Percentiles rank a stretch among this genome's conserved stretches.
These are phyloP conservation scores for Daedaleopsis nitida DNA, from an alignment of 768 basidiomycete species.

Conservation along the genomic window DNA sequence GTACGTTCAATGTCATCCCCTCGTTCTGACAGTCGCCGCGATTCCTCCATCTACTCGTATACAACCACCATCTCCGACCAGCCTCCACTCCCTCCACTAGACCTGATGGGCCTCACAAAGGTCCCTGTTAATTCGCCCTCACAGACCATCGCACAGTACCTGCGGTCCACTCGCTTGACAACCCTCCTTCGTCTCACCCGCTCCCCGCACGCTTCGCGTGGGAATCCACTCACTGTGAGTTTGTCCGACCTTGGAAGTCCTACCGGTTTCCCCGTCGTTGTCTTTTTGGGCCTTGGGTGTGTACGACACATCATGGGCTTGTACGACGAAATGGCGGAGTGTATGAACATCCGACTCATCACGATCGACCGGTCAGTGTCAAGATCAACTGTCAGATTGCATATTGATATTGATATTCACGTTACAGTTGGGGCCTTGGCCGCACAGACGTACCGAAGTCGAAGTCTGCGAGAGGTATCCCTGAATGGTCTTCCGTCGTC, in stretches of 20 bases:
- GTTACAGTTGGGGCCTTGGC: constrained; percentile 88
- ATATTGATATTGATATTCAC: not conserved
- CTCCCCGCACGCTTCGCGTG: constrained; percentile 75
- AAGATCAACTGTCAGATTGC: not conserved
- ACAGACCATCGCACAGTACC: constrained; percentile 81
- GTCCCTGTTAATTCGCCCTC: constrained; percentile 53
- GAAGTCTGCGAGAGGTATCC: constrained; percentile 74
- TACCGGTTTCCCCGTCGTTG: constrained; percentile 83
- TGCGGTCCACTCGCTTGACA: constrained; percentile 85
- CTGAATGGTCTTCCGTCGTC: constrained; percentile 89
- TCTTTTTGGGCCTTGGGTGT: constrained; percentile 93
- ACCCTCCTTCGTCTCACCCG: constrained; percentile 78
- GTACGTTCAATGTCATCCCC: constrained; percentile 20
- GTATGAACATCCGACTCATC: constrained; percentile 83
- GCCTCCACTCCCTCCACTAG: constrained; percentile 26
- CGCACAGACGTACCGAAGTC: constrained; percentile 71
- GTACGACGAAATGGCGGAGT: constrained; percentile 95
- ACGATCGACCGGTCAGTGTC: constrained; percentile 82
- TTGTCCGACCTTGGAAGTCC: constrained; percentile 90
- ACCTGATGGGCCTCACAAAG: constrained; percentile 36
- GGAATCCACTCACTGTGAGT: constrained; percentile 79
- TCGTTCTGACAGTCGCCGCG: constrained; percentile 23
- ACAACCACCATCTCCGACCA: constrained; percentile 30
- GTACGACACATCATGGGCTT: constrained; percentile 94
- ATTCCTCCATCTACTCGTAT: constrained; percentile 30